Conservation (phyloP, 1,284 basidiomycete genomes). For the Thecaphora thlaspeos region DNA sequence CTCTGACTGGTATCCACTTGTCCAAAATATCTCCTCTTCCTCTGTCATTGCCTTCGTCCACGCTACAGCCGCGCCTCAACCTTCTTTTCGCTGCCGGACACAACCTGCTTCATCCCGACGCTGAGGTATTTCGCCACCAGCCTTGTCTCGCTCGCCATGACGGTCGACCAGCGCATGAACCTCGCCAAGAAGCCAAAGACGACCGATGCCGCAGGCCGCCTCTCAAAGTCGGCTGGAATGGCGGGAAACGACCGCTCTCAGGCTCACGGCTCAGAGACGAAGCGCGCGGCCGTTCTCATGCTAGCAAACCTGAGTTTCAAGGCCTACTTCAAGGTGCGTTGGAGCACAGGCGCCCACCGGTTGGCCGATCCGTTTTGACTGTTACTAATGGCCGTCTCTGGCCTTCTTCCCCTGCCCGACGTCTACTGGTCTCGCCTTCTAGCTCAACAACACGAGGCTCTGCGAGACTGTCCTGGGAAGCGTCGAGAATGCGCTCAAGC, state of each 20-base stretch:
- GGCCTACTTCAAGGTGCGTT: constrained; percentile 48
- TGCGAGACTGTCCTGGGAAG: constrained; percentile 61
- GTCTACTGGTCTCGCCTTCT: too few relatives aligned
- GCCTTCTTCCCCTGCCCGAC: too few relatives aligned
- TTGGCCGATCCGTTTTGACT: too few relatives aligned
- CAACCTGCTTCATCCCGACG: constrained; percentile 52
- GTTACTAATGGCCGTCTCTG: too few relatives aligned
- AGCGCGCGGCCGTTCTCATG: constrained; percentile 50
- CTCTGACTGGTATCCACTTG: too few relatives aligned
- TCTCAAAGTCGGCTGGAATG: constrained; percentile 52
- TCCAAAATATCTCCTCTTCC: background rate
- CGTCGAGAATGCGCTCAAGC: constrained; percentile 56
- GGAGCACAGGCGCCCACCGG: too few relatives aligned
- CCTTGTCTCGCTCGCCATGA: constrained; percentile 26
- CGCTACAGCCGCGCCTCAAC: constrained; percentile 36
- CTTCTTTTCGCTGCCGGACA: constrained; percentile 54
- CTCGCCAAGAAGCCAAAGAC: constrained; percentile 39
- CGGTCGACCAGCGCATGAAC: constrained; percentile 25
- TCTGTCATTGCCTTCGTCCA: background rate
- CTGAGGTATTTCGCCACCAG: constrained; percentile 37
- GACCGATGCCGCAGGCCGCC: constrained; percentile 51
- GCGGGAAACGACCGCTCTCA: constrained; percentile 54
- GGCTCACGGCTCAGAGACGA: constrained; percentile 38
- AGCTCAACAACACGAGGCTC: constrained; percentile 58
- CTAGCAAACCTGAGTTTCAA: constrained; percentile 55